These are phyloP conservation scores for Aureobasidium uvarum DNA, from an alignment of 2,329 filamentous ascomycete genomes.

Conservation along the genomic window DNA sequence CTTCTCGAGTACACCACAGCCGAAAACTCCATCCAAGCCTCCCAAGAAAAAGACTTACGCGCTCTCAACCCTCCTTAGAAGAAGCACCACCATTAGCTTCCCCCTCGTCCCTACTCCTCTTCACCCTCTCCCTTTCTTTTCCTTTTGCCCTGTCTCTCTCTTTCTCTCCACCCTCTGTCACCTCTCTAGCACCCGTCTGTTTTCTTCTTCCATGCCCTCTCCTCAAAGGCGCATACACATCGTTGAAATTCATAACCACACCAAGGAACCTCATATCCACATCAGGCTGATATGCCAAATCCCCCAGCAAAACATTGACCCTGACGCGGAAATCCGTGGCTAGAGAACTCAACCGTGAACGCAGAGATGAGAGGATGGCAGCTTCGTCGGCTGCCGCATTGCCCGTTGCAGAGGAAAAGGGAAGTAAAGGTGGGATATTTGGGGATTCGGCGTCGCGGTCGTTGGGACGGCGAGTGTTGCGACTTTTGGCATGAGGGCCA, in stretches of 20 bases:
- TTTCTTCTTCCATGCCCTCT: constrained; percentile 43
- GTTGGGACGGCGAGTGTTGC: constrained; percentile 21
- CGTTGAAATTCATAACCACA: constrained; percentile 99
- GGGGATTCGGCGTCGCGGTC: constrained; percentile 43
- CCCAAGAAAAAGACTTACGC: background rate
- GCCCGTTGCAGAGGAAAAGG: constrained; percentile 34
- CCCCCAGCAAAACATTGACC: constrained; percentile 79
- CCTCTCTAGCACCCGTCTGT: background rate
- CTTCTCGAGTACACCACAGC: too few relatives aligned
- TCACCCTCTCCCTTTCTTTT: constrained; percentile 23
- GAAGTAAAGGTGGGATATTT: constrained; percentile 42
- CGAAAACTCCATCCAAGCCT: too few relatives aligned
- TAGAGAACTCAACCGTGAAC: constrained; percentile 69
- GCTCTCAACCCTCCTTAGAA: constrained; percentile 3
- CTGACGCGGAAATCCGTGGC: constrained; percentile 72
- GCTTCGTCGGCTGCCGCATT: constrained; percentile 50
- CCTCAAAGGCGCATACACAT: constrained; percentile 79
- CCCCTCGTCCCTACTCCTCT: constrained; percentile 27
- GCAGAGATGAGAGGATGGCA: constrained; percentile 70
- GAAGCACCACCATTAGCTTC: constrained; percentile 17
- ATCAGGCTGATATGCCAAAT: constrained; percentile 89
- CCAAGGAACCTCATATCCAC: constrained; percentile 94
- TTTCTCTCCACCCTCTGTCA: background rate
- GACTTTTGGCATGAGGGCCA: constrained; percentile 23
- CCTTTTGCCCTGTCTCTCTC: constrained; percentile 28